Evolutionary conservation across 2,329 filamentous ascomycete genomes (phyloP).

Genomic region (Chrysosporium queenslandicum): DNA sequence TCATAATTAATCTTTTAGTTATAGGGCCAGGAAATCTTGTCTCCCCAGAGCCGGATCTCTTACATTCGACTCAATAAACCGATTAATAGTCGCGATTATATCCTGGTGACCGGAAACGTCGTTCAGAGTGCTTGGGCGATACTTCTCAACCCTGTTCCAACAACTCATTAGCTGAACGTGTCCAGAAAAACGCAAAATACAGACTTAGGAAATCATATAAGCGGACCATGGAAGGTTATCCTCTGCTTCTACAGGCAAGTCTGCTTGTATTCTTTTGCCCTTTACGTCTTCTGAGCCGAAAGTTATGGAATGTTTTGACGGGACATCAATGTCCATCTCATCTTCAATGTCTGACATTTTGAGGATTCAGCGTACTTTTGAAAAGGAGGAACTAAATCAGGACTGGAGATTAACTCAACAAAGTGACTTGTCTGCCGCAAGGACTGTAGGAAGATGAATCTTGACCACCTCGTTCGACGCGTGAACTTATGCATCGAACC

Average conservation of each 20-base stretch:
- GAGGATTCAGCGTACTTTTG: background rate
- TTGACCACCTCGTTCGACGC: conserved; percentile 7
- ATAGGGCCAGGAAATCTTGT: background rate
- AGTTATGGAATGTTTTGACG: conserved; percentile 43
- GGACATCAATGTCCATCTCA: conserved; percentile 59
- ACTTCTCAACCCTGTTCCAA: conserved; percentile 77
- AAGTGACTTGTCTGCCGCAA: background rate
- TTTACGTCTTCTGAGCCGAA: conserved; percentile 70
- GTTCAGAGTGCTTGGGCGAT: conserved; percentile 74
- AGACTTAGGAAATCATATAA: background rate
- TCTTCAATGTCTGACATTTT: conserved; percentile 49
- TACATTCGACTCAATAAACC: conserved; percentile 86
- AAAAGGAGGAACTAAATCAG: background rate
- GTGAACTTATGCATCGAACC: conserved; percentile 23
- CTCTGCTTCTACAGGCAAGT: conserved; percentile 85
- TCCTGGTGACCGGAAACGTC: conserved; percentile 97
- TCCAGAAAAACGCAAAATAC: background rate
- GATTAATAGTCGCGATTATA: conserved; percentile 94
- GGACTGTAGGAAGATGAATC: background rate
- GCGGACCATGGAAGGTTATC: conserved; percentile 82
- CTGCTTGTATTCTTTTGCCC: conserved; percentile 84
- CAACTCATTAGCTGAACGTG: conserved; percentile 1
- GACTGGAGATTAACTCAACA: background rate
- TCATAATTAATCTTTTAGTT: conserved; percentile 23
- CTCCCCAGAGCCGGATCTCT: conserved; percentile 11